Base-by-base conservation (phyloP, 768 basidiomycete species). In the Fistulinella prunicolor region DNA sequence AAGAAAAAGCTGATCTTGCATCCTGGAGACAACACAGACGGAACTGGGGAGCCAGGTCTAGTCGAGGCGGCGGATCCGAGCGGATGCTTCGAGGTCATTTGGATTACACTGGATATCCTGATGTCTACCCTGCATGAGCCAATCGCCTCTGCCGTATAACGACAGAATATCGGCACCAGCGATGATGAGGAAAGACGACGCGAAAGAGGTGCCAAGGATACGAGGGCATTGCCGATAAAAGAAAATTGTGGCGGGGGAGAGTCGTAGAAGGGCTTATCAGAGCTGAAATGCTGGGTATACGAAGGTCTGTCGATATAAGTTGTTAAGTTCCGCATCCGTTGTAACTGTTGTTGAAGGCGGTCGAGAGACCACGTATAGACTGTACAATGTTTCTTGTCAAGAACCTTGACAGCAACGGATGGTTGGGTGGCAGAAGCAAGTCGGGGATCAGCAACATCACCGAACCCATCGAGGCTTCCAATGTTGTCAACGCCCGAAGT, bases 61-160 rank as follows among this genome's bases (percentile, higher is more conserved):
- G 86, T 90, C 14, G 86, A 82, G 13, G 80, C 70, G 37, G 75
- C 68, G 1, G 89, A 90, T 42, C 78, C 74, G 54, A 79, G 76
- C 30, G 73, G 66, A 62, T 84, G 76, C 67, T 79, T 82, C 7
- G 82, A 67, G 2, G 85, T 74, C 35, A 81, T 65, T 39, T 63
- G 63, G 22, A 82, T 71, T 32, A 89, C 79, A 53, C 83, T 90
- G 55, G 87, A 78, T 37, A 92, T 78, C 69, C 84, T 89, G 68
- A 96, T 77, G 55, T 86, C 83, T 45, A 96, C 76, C 20, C 92
- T 82, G 70, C 94, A 97, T 22, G 91, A 92, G 2, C 95, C 96
- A 55, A 97, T 93, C 2, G 94, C 94, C 63, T 97, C 95, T 39
- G 91, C 80, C 1, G 94, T 96, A 61, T 94, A 95, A 26, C 89